Evolutionary conservation across 345 rosid genomes (phyloP), one percentile per base, ranked within the genome.

Genomic region (Gossypium mustelinum): DNA sequence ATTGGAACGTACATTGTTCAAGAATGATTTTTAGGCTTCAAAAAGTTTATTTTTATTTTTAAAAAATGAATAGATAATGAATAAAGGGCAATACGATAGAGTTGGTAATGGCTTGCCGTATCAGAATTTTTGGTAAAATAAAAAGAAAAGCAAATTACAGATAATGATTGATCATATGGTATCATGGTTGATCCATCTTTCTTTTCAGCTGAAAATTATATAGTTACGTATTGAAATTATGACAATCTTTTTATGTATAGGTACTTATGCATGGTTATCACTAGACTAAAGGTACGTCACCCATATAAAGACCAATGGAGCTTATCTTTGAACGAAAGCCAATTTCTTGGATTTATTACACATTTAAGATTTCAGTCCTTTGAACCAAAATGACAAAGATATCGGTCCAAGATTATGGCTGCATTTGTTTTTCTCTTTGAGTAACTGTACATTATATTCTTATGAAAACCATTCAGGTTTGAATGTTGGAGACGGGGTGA

Each of bases 21-120:
- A 43, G 52, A 65, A 65, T 43, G 69, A 65, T 65, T 52, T 16
- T 45, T 45, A n/a, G 3, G 12, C 66, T 61, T 61, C 5, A 63
- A 66, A 45, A 45, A 45, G 1, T 18, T 44, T n/a, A 1, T 54
- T n/a, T 54, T 34, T 34, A 4, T 34, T 34, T 34, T 27, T 7
- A 1, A 4, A 12, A 20, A 67, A 22, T 20, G 43, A 68, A 14
- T 16, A 16, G 22, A 51, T 1, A 16, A 27, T 50, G 45, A 68
- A 48, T 24, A 8, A 68, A 24, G 22, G 25, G 18, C 25, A 64
- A n/a, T 39, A 41, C 3, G 47, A 17, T 65, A 43, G 29, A 64
- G 48, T 39, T 39, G 24, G 41, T 39, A 12, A 9, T n/a, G 68
- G 68, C 48, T 63, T 63, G 68, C 25, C 68, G 68, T n/a, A 64